phyloP scores from a whole-genome alignment of 495 filamentous ascomycete genomes.

The Penicillium lividum region DNA sequence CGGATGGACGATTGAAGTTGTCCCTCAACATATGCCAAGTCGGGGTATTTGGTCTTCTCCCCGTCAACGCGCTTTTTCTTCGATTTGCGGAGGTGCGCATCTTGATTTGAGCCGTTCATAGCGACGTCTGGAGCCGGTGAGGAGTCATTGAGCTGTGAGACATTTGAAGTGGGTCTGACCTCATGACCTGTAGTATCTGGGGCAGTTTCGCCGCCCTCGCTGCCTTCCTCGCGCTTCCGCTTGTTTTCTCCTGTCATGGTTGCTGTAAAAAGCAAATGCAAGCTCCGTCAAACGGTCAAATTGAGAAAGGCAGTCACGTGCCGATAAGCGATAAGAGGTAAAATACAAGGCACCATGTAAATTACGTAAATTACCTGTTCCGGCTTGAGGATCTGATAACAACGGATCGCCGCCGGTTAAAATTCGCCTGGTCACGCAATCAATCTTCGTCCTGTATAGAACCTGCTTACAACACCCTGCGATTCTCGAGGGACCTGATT shows the following conservation, averaged over 20 bases:
- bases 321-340: slow-evolving; percentile 2
- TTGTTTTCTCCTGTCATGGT: slow-evolving; percentile 32
- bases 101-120: neutral
- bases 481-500: neutral
- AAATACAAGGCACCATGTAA: slow-evolving; percentile 1
- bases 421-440: slow-evolving; percentile 35
- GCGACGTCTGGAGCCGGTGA: neutral
- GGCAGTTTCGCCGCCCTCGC: neutral
- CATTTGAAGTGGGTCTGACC: neutral
- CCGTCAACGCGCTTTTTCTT: slow-evolving; percentile 45
- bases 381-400: slow-evolving; percentile 31
- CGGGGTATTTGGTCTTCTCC: slow-evolving; percentile 74
- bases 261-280: neutral
- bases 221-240: slow-evolving; percentile 33
- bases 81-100: slow-evolving; percentile 18
- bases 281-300: slow-evolving; percentile 4
- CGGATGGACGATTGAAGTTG: slow-evolving; percentile 74
- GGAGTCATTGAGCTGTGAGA: neutral
- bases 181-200: slow-evolving; percentile 5
- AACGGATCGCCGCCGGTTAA: slow-evolving; percentile 23
- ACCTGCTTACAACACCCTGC: slow-evolving; percentile 5
- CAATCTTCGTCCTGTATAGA: slow-evolving; percentile 15
- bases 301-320: slow-evolving; percentile 18
- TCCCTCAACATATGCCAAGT: slow-evolving; percentile 66
- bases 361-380: slow-evolving; percentile 3